These are phyloP conservation scores for Letharia lupina DNA, from an alignment of 495 filamentous ascomycete genomes.

Conservation along the genomic window DNA sequence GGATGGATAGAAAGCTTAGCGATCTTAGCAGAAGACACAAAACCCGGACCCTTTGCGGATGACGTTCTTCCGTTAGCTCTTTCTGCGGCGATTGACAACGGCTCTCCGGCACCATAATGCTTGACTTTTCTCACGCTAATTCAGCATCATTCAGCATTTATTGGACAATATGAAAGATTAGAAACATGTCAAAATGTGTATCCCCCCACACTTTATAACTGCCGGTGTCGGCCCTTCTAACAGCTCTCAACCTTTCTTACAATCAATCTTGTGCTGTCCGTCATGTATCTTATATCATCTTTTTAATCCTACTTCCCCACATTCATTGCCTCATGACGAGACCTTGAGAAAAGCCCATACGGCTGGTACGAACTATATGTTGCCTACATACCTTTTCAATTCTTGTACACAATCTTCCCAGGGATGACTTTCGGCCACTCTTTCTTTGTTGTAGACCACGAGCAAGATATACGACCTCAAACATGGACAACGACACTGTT, in stretches of 20 bases:
- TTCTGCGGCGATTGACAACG: background rate
- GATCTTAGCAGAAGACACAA: too few relatives aligned
- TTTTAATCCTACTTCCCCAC: background rate
- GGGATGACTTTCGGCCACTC: background rate
- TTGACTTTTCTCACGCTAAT: too few relatives aligned
- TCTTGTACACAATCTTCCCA: background rate
- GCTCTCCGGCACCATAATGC: too few relatives aligned
- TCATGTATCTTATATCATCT: background rate
- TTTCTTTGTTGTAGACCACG: background rate
- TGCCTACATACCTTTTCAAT: background rate
- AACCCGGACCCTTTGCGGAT: too few relatives aligned
- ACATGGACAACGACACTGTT: slow-evolving; percentile 13
- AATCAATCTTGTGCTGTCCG: background rate
- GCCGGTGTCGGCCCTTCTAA: background rate
- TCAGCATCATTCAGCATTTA: too few relatives aligned
- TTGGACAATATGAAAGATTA: too few relatives aligned
- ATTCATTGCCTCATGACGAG: background rate
- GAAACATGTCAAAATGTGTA: background rate
- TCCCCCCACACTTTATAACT: background rate
- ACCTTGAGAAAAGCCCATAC: background rate
- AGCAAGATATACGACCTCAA: background rate
- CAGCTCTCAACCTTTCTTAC: background rate
- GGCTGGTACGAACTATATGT: background rate
- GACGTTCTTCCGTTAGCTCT: too few relatives aligned
- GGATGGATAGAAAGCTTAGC: too few relatives aligned